Evolutionary conservation across 2,329 filamentous ascomycete species (phyloP), one percentile per base, ranked within the genome.

Genomic region (Trematosphaeria pertusa): DNA sequence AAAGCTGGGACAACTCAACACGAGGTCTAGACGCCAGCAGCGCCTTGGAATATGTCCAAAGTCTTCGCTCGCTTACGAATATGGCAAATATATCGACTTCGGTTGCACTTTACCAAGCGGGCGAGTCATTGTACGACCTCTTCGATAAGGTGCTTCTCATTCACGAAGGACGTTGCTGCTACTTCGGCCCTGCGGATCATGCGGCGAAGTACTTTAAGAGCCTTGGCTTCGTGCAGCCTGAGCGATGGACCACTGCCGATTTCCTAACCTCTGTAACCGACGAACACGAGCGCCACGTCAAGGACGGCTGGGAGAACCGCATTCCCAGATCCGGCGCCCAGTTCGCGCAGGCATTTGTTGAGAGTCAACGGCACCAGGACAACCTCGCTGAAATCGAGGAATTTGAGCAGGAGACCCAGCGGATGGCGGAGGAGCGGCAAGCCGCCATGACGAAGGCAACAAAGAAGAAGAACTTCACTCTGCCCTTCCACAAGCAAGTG

Each of bases 241-340:
- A 83, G 2, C 83, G 86, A 11, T 83, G 84, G 72, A 89, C 86
- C 0, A 87, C 83, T 0, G 84, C 86, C 15, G 87, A 90, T 64
- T 89, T 89, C 74, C 71, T 89, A 37, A 89, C 86, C 1, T 87
- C 85, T 17, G 86, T 89, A 73, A 88, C 86, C 6, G 82, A 83
- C 33, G 74, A 79, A 1, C 75, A 83, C 43, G 85, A 86, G 48
- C 76, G 85, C 22, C 73, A 81, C 22, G 66, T 85, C 14, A 78
- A 77, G 31, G 64, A 78, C 12, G 84, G 82, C 2, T 86, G 77
- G 68, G 81, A 86, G 61, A 65, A 83, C 52, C 77, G 77, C 4
- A 78, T 82, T 20, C 83, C 84, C 0, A 73, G 79, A 12, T 81
- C 78, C 1, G 71, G 79, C 5, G 77, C 78, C 4, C 78, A 85